phyloP scores from a whole-genome alignment of 2,329 filamentous ascomycete genomes.

The Chrysoporthe cubensis region DNA sequence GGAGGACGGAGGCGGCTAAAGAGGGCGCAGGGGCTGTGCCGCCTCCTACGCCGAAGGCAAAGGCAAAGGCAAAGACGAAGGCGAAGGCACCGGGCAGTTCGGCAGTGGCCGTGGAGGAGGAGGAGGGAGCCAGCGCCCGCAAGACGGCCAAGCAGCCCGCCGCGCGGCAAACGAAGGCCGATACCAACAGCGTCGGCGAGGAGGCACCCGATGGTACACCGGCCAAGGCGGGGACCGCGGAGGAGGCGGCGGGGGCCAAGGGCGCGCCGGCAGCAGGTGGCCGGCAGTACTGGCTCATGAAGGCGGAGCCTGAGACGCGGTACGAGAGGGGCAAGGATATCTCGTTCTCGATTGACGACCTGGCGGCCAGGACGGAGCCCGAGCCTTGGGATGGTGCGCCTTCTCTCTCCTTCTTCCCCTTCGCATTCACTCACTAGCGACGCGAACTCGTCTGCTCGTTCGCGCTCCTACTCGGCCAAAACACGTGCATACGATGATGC shows the following conservation, averaged over 20 bases:
- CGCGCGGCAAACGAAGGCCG: background rate
- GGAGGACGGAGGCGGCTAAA: constrained; percentile 4
- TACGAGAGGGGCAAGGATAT: constrained; percentile 87
- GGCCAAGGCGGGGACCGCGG: background rate
- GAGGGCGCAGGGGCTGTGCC: background rate
- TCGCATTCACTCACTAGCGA: background rate
- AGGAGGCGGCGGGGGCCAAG: constrained; percentile 12
- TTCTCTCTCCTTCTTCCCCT: constrained; percentile 2
- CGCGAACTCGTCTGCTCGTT: no score
- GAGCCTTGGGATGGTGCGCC: constrained; percentile 88
- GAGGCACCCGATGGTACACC: constrained; percentile 2
- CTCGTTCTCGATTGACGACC: constrained; percentile 91
- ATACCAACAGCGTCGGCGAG: background rate
- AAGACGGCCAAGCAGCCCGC: background rate
- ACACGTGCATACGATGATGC: constrained; percentile 55
- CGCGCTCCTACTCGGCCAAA: constrained; percentile 9
- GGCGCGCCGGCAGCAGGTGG: background rate
- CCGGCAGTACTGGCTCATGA: constrained; percentile 75
- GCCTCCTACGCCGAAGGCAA: background rate
- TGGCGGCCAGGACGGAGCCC: constrained; percentile 71
- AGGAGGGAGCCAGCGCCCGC: background rate
- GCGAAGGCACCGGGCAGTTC: background rate
- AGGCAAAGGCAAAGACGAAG: background rate
- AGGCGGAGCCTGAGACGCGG: constrained; percentile 85
- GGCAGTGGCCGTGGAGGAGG: background rate